Conservation (phyloP, 169 alveolate genomes). For the Eimeria falciformis region DNA sequence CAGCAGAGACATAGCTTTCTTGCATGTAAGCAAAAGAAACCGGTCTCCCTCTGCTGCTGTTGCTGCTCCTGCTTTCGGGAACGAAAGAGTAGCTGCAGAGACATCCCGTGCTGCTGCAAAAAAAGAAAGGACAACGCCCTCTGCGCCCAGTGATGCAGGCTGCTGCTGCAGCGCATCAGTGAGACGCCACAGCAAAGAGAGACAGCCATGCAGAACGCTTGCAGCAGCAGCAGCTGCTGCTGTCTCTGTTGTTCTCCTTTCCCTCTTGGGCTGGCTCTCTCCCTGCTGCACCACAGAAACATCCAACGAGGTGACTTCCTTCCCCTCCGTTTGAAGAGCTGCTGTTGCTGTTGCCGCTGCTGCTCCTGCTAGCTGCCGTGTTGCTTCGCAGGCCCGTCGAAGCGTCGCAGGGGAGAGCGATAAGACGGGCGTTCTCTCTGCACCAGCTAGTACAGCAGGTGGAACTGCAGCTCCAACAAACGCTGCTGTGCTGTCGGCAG, state of each 20-base stretch:
- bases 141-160: conserved; percentile 2
- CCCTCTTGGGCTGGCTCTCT: neutral
- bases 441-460: conserved; percentile 12
- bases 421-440: neutral
- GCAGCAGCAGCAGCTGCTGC: conserved; percentile 21
- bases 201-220: conserved; percentile 3
- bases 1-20: conserved; percentile 37
- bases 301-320: no score
- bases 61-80: conserved; percentile 7
- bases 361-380: neutral
- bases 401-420: neutral
- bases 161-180: conserved; percentile 37
- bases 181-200: conserved; percentile 26
- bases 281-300: neutral
- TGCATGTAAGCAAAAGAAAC: neutral
- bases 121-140: neutral
- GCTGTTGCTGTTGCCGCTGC: conserved; percentile 12
- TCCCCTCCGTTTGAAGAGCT: no score
- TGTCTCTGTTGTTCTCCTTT: neutral
- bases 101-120: conserved; percentile 23
- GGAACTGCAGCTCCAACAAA: conserved; percentile 13
- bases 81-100: conserved; percentile 28
- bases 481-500: neutral
- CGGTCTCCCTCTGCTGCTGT: neutral
- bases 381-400: conserved; percentile 56